Percentiles rank a stretch among this genome's conserved stretches.
Conservation (phyloP, 2,329 filamentous ascomycete species). For the Fusarium nematophilum region DNA sequence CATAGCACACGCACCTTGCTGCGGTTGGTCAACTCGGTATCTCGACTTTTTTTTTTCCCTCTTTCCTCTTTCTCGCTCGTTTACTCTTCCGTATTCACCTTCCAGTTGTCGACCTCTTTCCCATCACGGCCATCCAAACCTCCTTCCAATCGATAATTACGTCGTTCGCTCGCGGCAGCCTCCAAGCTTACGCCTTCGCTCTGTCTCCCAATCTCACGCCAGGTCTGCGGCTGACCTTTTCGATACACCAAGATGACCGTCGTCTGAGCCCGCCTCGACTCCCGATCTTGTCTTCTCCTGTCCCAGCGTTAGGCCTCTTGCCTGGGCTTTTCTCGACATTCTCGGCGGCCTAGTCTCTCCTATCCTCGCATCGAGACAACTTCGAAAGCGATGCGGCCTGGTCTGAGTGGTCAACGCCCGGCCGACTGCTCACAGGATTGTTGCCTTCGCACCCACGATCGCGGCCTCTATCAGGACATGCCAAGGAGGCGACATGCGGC, state of each 20-base stretch:
- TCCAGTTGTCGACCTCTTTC: constrained; percentile 9
- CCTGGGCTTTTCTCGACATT: constrained; percentile 14
- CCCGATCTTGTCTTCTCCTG: constrained; percentile 24
- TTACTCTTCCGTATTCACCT: constrained; percentile 13
- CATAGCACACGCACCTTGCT: constrained; percentile 32
- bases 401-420: constrained; percentile 36
- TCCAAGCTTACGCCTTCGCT: constrained; percentile 8
- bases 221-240: constrained; percentile 15
- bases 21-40: constrained; percentile 17
- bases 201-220: constrained; percentile 14
- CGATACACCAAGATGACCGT: constrained; percentile 38
- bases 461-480: constrained; percentile 24
- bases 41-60: constrained; percentile 5
- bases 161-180: constrained; percentile 30
- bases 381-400: constrained; percentile 41
- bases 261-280: constrained; percentile 34
- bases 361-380: constrained; percentile 17
- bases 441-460: constrained; percentile 25
- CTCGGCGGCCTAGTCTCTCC: constrained; percentile 15
- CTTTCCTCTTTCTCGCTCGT: constrained; percentile 24
- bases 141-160: constrained; percentile 23
- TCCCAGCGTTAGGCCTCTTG: constrained; percentile 16
- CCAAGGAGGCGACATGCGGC: constrained; percentile 38
- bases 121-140: constrained; percentile 17
- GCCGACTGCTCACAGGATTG: constrained; percentile 33